Evolutionary conservation across 2,329 filamentous ascomycete species (phyloP).

Genomic region (Diaporthe longicolla): DNA sequence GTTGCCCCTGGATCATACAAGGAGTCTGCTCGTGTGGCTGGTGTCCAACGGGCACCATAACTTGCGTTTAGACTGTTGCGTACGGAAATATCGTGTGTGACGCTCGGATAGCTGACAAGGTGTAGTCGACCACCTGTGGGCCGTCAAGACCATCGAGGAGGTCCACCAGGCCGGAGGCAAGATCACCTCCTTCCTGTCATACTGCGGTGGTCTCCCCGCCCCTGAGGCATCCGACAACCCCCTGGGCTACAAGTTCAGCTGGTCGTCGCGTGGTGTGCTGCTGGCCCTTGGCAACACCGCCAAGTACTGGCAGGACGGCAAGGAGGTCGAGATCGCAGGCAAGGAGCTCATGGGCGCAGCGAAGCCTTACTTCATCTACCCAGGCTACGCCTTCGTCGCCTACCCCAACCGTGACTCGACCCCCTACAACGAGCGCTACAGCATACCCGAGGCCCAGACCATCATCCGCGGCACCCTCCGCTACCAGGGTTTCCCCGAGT

Average conservation of each 20-base stretch:
- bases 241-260: slow-evolving; percentile 90
- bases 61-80: neutral
- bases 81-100: too few relatives aligned
- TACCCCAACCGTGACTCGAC: slow-evolving; percentile 94
- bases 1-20: neutral
- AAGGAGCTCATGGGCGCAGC: slow-evolving; percentile 86
- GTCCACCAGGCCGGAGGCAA: slow-evolving; percentile 92
- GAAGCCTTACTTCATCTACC: slow-evolving; percentile 93
- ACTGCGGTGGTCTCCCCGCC: slow-evolving; percentile 84
- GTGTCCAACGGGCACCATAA: neutral
- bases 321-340: slow-evolving; percentile 75
- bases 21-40: neutral
- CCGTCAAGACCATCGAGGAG: slow-evolving; percentile 88
- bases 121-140: slow-evolving; percentile 77
- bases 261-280: slow-evolving; percentile 85
- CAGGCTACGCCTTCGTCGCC: slow-evolving; percentile 88
- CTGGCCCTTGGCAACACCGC: slow-evolving; percentile 90
- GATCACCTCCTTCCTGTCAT: slow-evolving; percentile 84
- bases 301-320: slow-evolving; percentile 84
- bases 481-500: slow-evolving; percentile 91
- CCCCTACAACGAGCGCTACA: slow-evolving; percentile 88
- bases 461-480: slow-evolving; percentile 86
- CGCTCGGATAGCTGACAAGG: slow-evolving; percentile 3
- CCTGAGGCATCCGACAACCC: slow-evolving; percentile 87
- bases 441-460: slow-evolving; percentile 91